Evolutionary conservation across 257 asterid genomes (phyloP).

Genomic region (Primulina eburnea): DNA sequence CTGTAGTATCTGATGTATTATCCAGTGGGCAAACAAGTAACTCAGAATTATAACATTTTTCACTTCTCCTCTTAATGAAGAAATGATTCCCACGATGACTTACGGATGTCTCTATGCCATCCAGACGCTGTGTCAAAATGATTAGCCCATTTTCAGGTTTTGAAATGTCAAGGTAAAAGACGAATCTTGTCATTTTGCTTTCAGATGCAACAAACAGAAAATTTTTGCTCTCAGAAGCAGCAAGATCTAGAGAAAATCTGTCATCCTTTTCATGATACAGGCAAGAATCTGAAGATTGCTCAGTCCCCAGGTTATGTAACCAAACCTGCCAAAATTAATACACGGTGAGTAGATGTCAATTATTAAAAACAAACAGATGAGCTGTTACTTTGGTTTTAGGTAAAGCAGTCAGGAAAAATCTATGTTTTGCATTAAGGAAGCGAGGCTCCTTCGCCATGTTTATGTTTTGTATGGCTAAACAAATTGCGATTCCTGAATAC

Average conservation of each 20-base stretch:
- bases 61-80: slow-evolving; percentile 76
- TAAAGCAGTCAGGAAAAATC: not conserved
- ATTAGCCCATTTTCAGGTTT: slow-evolving; percentile 60
- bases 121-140: slow-evolving; percentile 66
- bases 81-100: slow-evolving; percentile 96
- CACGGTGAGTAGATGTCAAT: slow-evolving; percentile 7
- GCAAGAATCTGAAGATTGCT: slow-evolving; percentile 68
- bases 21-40: slow-evolving; percentile 78
- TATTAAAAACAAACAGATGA: slow-evolving; percentile 6
- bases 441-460: slow-evolving; percentile 7
- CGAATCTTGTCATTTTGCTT: slow-evolving; percentile 84
- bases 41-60: slow-evolving; percentile 80
- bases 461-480: not conserved
- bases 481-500: too few species aligned
- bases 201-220: slow-evolving; percentile 71
- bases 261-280: slow-evolving; percentile 91
- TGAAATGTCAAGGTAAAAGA: slow-evolving; percentile 72
- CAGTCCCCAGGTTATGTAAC: slow-evolving; percentile 76
- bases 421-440: slow-evolving; percentile 11
- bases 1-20: slow-evolving; percentile 52
- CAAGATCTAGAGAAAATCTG: slow-evolving; percentile 67
- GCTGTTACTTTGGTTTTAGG: not conserved
- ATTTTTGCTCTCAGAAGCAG: slow-evolving; percentile 87
- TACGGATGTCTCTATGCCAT: slow-evolving; percentile 75
- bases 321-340: slow-evolving; percentile 56